Base-by-base conservation (phyloP, 164 flowering plant genomes). In the Paratinospora sagittata region DNA sequence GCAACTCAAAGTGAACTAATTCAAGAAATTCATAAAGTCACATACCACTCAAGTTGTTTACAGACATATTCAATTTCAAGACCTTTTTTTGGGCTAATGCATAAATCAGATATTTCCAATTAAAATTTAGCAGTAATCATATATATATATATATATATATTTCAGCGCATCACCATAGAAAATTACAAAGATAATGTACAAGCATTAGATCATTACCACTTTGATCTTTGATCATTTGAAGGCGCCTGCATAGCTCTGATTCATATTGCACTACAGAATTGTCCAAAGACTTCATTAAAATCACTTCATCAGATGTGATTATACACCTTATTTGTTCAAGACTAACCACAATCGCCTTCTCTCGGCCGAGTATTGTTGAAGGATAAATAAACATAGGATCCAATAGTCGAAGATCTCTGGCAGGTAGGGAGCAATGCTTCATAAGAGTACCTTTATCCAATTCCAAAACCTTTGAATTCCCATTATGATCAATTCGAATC, bases 361-460 rank as follows among this genome's bases (percentile, higher is more conserved):
- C 99, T 36, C 99, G 79, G 8, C 99, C 97, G 61, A 95, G 75
- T 71, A 95, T 85, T 16, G 97, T 82, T 19, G 94, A 90, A 69
- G 97, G 94, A 78, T 91, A 91, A 67, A 95, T 90, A 78, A 95
- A 95, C 81, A 92, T 67, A 63, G 99, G 99, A 78, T 95, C 99
- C 77, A 95, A 81, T 72, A 92, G 94, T 21, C 99, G 85, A 26
- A 95, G 87, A 82, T 95, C 99, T 80, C 99, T 85, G 7, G 94
- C 82, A 7, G 99, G 99, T 73, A 95, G 80, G 37, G 91, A 87
- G 74, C 97, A 92, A 72, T 79, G 85, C 70, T 85, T 88, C 99
- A 95, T 95, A 17, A 95, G 66, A 24, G 89, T 84, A 67, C 81
- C 78, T 81, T 92, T 95, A 74, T 95, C 99, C 76, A 95, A 85